Conservation (phyloP, 2,329 filamentous ascomycete genomes). For the Grosmannia penicillata region DNA sequence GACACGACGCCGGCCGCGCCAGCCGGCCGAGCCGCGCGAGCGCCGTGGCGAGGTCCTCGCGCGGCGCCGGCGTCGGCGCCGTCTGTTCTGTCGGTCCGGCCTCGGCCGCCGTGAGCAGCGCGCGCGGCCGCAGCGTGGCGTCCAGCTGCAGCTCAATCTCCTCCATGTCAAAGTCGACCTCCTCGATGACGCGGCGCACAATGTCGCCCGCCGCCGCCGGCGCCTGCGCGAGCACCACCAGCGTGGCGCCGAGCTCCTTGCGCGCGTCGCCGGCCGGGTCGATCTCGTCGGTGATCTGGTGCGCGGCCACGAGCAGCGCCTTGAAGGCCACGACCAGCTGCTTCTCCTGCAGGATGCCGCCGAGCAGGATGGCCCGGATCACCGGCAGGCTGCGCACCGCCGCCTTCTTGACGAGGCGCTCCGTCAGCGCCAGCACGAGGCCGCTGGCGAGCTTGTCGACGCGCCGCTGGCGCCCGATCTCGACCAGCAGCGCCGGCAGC, state of each 20-base stretch:
- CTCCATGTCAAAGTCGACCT: conserved; percentile 57
- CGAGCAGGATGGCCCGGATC: conserved; percentile 46
- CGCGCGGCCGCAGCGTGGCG: conserved; percentile 46
- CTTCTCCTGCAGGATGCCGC: conserved; percentile 44
- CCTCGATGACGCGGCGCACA: conserved; percentile 52
- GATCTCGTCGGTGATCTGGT: conserved; percentile 38
- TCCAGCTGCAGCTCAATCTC: conserved; percentile 62
- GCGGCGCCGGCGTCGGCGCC: background rate
- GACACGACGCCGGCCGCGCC: conserved; percentile 26
- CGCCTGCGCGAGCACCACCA: conserved; percentile 51
- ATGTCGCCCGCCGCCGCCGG: conserved; percentile 42
- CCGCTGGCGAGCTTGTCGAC: conserved; percentile 60
- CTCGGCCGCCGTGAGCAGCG: conserved; percentile 22
- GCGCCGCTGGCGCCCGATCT: conserved; percentile 48
- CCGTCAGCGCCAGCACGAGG: conserved; percentile 50
- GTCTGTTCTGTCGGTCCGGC: conserved; percentile 27
- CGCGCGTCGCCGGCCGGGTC: conserved; percentile 41
- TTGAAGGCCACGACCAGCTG: conserved; percentile 53
- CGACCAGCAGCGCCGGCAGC: conserved; percentile 42
- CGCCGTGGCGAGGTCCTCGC: conserved; percentile 9
- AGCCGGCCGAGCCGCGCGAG: conserved; percentile 22
- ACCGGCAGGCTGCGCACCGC: conserved; percentile 40
- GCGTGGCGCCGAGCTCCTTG: conserved; percentile 46
- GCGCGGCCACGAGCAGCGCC: conserved; percentile 44
- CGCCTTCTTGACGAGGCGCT: conserved; percentile 44